Base-by-base conservation (phyloP, 2,329 filamentous ascomycete species). In the Alternaria ethzedia region DNA sequence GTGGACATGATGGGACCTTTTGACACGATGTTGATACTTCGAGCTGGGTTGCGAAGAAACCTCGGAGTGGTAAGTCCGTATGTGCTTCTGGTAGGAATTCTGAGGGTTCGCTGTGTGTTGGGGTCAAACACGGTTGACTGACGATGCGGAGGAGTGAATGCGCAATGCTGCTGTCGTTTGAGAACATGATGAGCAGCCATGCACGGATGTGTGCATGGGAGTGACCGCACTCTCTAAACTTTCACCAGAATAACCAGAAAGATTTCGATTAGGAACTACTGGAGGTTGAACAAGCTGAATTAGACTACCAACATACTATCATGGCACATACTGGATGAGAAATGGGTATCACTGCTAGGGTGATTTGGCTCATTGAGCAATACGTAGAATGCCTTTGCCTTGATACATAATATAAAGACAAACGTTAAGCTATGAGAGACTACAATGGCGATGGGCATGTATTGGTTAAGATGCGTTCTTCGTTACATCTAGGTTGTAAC, bases 221-320 rank as follows among this genome's bases (percentile, higher is more conserved):
- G 36, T 41, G 36, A 17, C 0, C 8, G 4, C 36, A 2, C 15
- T n/a, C 15, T 10, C 2, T 2, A 6, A 15, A 2, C 36, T 41
- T 17, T 41, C 36, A 41, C 36, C 2, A n/a, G 36, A 6, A 1
- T 5, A 41, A 5, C 0, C 2, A 41, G 4, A 17, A 0, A 10
- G 4, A 17, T 17, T 15, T 41, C 36, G 4, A 5, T 3, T 1
- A 9, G 36, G 0, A 5, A n/a, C 15, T 41, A 5, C 8, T 41
- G 36, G 15, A 3, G 15, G 36, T 2, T 17, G 0, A 17, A 5
- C 0, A 3, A 2, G 8, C 15, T 17, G 15, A 41, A 10, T 2
- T 10, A 41, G 36, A 17, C 8, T 36, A 36, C 2, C 8, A 0
- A n/a, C 7, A 1, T 0, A 32, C 30, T 36, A 0, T 9, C 32